Conservation (phyloP, 495 filamentous ascomycete species). For the Neurospora sp. region DNA sequence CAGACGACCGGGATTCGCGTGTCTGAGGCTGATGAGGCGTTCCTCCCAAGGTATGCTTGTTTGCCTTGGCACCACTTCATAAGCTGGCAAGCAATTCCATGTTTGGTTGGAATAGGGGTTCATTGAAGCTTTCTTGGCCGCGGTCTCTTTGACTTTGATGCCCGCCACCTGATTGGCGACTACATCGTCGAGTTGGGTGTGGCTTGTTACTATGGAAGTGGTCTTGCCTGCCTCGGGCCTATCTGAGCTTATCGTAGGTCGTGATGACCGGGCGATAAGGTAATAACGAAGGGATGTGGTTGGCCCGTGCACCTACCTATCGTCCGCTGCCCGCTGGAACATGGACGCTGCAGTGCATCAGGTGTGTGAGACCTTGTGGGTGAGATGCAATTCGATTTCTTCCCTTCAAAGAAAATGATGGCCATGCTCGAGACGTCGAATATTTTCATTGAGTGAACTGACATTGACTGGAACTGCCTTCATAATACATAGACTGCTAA, state of each 20-base stretch:
- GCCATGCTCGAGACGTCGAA: background rate
- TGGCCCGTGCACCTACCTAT: background rate
- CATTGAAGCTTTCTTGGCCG: background rate
- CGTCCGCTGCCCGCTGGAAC: background rate
- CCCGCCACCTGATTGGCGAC: background rate
- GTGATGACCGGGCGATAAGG: background rate
- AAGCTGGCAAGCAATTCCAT: background rate
- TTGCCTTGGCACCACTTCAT: background rate
- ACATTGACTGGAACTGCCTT: background rate
- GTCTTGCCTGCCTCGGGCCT: background rate
- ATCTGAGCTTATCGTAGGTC: background rate
- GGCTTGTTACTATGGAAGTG: background rate
- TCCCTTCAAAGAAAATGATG: background rate
- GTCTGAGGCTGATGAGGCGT: background rate
- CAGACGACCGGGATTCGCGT: background rate
- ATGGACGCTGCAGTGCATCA: background rate
- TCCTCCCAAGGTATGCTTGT: background rate
- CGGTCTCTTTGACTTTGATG: background rate
- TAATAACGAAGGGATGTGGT: background rate
- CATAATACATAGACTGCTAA: background rate
- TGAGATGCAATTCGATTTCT: background rate
- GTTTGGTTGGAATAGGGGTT: background rate
- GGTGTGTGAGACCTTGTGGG: background rate
- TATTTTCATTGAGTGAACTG: background rate
- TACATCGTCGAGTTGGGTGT: background rate